phyloP scores from a whole-genome alignment of 2,329 filamentous ascomycete species.

The Dryadomyces quercivorus region DNA sequence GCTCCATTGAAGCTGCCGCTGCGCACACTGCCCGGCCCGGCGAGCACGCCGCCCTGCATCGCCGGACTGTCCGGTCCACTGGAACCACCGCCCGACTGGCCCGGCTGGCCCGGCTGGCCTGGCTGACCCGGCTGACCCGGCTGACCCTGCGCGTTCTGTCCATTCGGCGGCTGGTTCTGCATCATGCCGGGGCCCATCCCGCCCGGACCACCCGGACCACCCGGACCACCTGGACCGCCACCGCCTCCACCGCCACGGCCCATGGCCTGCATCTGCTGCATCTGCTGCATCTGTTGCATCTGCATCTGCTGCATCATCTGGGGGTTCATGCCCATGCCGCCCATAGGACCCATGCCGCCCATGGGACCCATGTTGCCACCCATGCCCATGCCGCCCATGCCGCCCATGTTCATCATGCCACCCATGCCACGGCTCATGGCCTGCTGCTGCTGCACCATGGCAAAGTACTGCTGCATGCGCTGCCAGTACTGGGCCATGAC shows the following conservation, averaged over 20 bases:
- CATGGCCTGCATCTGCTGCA: constrained; percentile 26
- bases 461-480: constrained; percentile 94
- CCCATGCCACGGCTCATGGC: constrained; percentile 65
- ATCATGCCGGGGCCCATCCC: constrained; percentile 40
- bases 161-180: constrained; percentile 37
- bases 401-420: constrained; percentile 26
- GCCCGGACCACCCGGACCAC: constrained; percentile 12
- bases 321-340: constrained; percentile 45
- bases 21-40: constrained; percentile 4
- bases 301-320: constrained; percentile 68
- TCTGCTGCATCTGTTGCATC: constrained; percentile 49
- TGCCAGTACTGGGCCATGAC: constrained; percentile 99
- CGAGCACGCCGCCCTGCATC: neutral
- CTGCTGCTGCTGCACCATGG: constrained; percentile 90
- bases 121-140: constrained; percentile 12
- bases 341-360: constrained; percentile 13
- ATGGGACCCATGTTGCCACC: constrained; percentile 39
- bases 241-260: constrained; percentile 19
- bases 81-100: neutral
- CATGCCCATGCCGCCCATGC: neutral
- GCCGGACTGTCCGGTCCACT: neutral
- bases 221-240: constrained; percentile 25
- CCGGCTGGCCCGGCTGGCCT: too few relatives aligned
- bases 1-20: constrained; percentile 12
- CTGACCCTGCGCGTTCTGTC: constrained; percentile 22